Percentiles rank a stretch among this genome's conserved stretches.
These are phyloP conservation scores for Penicillium sp. DNA, from an alignment of 2,329 filamentous ascomycete species.

Conservation along the genomic window DNA sequence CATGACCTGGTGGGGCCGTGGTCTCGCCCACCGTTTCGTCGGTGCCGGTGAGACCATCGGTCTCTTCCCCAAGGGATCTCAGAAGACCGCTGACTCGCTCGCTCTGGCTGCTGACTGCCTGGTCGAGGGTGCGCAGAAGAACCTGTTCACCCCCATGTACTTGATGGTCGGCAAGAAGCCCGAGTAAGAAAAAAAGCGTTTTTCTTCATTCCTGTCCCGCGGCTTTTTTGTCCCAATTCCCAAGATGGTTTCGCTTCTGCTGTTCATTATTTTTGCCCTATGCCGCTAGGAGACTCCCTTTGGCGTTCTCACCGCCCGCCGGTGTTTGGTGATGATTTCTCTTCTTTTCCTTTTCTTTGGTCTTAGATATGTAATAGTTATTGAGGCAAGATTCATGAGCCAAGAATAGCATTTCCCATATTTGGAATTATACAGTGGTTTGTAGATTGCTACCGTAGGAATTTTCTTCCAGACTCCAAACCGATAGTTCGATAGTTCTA, in stretches of 20 bases:
- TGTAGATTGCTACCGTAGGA: no score
- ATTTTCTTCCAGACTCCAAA: no score
- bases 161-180: constrained; percentile 93
- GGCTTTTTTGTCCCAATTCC: constrained; percentile 12
- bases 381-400: constrained; percentile 29
- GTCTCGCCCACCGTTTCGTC: constrained; percentile 71
- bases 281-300: constrained; percentile 3
- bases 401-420: constrained; percentile 9
- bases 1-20: constrained; percentile 83
- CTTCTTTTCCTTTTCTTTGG: constrained; percentile 12
- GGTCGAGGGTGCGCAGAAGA: constrained; percentile 79
- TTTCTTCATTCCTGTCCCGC: constrained; percentile 4
- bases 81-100: constrained; percentile 92
- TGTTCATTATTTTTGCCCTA: constrained; percentile 9
- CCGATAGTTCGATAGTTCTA: no score
- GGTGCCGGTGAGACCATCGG: constrained; percentile 72
- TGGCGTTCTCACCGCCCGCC: constrained; percentile 6
- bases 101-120: constrained; percentile 78
- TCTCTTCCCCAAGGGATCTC: constrained; percentile 76
- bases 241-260: constrained; percentile 8
- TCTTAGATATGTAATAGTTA: constrained; percentile 23
- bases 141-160: constrained; percentile 99
- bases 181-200: constrained; percentile 29
- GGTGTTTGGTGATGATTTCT: constrained; percentile 17
- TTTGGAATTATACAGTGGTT: neutral